phyloP scores from a whole-genome alignment of 1,139 yeast species.

The Pichia sp. region DNA sequence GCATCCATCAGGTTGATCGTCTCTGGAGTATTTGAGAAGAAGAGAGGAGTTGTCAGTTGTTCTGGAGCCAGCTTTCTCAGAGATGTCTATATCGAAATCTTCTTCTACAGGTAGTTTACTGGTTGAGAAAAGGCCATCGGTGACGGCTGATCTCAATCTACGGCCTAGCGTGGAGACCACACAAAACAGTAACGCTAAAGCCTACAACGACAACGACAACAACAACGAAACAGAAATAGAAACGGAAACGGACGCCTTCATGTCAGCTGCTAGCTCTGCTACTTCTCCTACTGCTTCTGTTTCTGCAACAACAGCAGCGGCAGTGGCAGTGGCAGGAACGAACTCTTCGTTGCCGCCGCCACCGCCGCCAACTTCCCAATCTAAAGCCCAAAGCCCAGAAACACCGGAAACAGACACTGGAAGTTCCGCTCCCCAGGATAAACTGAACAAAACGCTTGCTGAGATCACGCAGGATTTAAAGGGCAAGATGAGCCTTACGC shows the following conservation, averaged over 20 bases:
- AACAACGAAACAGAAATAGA: not conserved
- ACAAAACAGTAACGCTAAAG: too few relatives aligned
- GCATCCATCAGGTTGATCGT: too few relatives aligned
- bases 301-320: not conserved
- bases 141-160: slow-evolving; percentile 4
- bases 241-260: not conserved
- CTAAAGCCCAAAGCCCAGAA: too few relatives aligned
- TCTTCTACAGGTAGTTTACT: not conserved
- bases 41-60: too few relatives aligned
- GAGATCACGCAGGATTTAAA: slow-evolving; percentile 19
- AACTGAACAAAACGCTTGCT: not conserved
- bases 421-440: not conserved
- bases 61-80: not conserved
- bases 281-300: not conserved
- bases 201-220: not conserved
- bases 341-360: not conserved
- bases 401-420: too few relatives aligned
- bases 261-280: not conserved
- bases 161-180: not conserved
- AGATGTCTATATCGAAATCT: not conserved
- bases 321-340: not conserved
- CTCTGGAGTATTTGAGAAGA: too few relatives aligned
- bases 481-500: slow-evolving; percentile 14
- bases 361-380: too few relatives aligned
- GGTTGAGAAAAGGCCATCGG: slow-evolving; percentile 4